Evolutionary conservation across 176 grass and related monocot species (phyloP), one percentile per base, ranked within the genome.

Genomic region (Zoysia pacifica): DNA sequence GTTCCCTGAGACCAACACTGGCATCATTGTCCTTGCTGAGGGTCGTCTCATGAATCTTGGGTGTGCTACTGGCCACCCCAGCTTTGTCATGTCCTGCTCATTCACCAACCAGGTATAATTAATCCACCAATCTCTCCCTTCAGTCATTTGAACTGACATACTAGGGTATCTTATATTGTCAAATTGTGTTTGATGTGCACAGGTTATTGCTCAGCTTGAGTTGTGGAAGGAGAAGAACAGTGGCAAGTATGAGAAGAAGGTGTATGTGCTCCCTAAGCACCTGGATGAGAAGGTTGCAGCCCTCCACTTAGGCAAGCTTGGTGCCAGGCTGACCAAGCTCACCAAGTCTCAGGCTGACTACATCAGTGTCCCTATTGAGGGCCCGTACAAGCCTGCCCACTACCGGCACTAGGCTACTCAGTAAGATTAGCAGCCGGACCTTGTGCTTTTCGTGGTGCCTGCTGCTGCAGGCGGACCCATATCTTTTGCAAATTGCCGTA

Each of bases 1-100:
- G 35, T 95, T 99, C 86, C 96, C 96, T 11, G 96, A 99, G 88
- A 91, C 90, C 69, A 95, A 91, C 7, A 40, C 74, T 6, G 96
- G 92, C 52, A 99, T 99, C 82, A 93, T 99, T 7, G 92, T 99
- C 52, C 90, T 99, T 36, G 92, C 96, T 9, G 96, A 99, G 96
- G 96, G 96, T 20, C 90, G 92, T 16, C 88, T 99, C 28, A 99
- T 99, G 96, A 99, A 99, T 79, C 88, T 99, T 42, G 96, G 92
- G 0, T 95, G 96, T 18, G 96, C 96, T 54, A 99, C 96, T 56
- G 96, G 96, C 54, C 96, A 99, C 69, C 96, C 96, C 53, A 95
- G 96, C 72, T 99, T 99, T 55, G 96, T 99, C 88, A 99, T 99
- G 96, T 99, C 96, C 41, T 99, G 96, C 82, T 99, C 90, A 2